Evolutionary conservation across 192 early-diverging fungal species (phyloP).

Genomic region (Coemansia sp.): DNA sequence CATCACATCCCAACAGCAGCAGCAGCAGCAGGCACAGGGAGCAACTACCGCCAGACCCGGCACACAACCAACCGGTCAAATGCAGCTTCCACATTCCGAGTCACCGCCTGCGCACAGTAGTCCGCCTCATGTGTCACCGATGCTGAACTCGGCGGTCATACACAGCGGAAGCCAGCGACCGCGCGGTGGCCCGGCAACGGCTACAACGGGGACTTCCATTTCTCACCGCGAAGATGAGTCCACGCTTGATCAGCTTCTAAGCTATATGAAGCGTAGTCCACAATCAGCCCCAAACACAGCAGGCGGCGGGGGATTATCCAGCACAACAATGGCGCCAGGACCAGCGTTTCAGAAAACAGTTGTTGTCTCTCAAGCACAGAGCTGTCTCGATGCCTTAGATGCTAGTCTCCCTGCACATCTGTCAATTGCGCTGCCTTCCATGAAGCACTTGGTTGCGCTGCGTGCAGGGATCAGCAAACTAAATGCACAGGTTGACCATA

Average conservation of each 20-base stretch:
- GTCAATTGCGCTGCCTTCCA: slow-evolving; percentile 9
- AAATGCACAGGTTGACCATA: background rate
- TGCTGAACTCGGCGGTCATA: background rate
- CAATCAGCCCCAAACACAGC: slow-evolving; percentile 10
- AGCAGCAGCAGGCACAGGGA: background rate
- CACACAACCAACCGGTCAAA: too few species aligned
- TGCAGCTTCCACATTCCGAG: background rate
- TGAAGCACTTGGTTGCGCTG: slow-evolving; percentile 14
- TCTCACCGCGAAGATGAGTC: slow-evolving; percentile 18
- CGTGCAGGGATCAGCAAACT: slow-evolving; percentile 3
- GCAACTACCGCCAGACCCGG: too few species aligned
- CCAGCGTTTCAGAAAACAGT: slow-evolving; percentile 29
- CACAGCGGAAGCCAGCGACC: background rate
- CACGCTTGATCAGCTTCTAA: slow-evolving; percentile 34
- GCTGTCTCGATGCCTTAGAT: slow-evolving; percentile 13
- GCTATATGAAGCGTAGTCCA: slow-evolving; percentile 39
- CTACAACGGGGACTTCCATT: background rate
- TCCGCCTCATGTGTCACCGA: slow-evolving; percentile 11
- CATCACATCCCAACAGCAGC: background rate
- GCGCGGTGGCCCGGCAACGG: slow-evolving; percentile 5
- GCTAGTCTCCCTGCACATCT: slow-evolving; percentile 19
- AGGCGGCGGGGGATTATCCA: background rate
- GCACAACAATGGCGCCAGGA: background rate
- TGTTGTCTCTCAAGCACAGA: slow-evolving; percentile 27
- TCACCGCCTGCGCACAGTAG: slow-evolving; percentile 22